Percentiles rank a stretch among this genome's conserved stretches.
phyloP scores from a whole-genome alignment of 768 basidiomycete species.

The Auricularia sp. region DNA sequence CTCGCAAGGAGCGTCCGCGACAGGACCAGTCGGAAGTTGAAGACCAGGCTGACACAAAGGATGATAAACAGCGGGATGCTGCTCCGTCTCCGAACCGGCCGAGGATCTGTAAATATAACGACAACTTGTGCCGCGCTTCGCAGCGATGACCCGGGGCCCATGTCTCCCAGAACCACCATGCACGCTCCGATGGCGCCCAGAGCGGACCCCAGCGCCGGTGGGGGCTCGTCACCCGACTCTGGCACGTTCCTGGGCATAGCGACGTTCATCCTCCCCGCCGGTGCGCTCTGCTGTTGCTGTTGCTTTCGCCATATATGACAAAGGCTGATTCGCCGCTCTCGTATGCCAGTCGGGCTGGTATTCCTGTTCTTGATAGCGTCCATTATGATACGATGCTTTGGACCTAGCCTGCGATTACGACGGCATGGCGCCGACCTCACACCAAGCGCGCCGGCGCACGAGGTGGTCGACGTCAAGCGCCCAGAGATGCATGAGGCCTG shows the following conservation, averaged over 20 bases:
- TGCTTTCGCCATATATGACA: too few relatives aligned
- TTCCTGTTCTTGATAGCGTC: background rate
- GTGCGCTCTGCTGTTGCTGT: background rate
- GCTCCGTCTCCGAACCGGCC: too few relatives aligned
- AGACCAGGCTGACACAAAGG: too few relatives aligned
- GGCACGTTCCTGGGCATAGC: background rate
- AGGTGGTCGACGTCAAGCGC: background rate
- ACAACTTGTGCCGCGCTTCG: too few relatives aligned
- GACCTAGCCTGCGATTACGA: background rate
- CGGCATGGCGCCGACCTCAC: background rate
- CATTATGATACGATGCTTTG: background rate
- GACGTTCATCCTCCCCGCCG: background rate
- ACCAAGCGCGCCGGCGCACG: background rate
- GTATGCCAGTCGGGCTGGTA: background rate
- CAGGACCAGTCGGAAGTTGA: too few relatives aligned
- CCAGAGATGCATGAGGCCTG: background rate
- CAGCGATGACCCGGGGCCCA: too few relatives aligned
- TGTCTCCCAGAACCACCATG: too few relatives aligned
- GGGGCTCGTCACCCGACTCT: background rate
- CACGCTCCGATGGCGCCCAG: background rate
- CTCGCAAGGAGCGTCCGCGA: too few relatives aligned
- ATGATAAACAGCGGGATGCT: too few relatives aligned
- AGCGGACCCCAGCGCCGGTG: background rate
- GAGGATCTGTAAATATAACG: too few relatives aligned
- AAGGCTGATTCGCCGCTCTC: background rate